These are phyloP conservation scores for Colletotrichum musicola DNA, from an alignment of 2,329 filamentous ascomycete species.

Conservation along the genomic window DNA sequence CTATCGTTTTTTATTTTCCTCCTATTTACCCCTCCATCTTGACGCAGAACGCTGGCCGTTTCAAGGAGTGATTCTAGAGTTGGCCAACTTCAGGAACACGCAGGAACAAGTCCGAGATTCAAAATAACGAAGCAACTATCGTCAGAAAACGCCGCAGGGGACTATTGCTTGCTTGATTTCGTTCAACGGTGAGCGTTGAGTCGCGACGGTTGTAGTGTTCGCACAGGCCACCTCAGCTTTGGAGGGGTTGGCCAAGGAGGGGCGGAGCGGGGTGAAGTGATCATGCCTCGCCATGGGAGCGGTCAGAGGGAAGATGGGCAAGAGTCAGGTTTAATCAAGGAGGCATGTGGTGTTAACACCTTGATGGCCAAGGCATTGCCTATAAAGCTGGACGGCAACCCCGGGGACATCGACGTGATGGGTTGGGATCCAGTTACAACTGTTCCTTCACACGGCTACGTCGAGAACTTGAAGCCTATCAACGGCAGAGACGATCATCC, in stretches of 20 bases:
- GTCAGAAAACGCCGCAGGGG: too few relatives aligned
- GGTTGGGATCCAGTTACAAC: too few relatives aligned
- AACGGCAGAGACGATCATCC: too few relatives aligned
- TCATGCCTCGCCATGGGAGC: constrained; percentile 28
- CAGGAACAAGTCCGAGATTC: too few relatives aligned
- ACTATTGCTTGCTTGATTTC: not conserved
- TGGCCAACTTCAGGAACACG: too few relatives aligned
- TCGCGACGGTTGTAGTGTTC: constrained; percentile 22
- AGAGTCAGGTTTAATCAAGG: not conserved
- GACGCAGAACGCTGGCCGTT: not conserved
- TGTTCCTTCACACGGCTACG: not conserved
- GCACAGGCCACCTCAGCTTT: constrained; percentile 12
- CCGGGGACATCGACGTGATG: too few relatives aligned
- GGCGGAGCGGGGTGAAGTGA: constrained; percentile 27
- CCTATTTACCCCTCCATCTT: not conserved
- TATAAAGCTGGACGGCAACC: constrained; percentile 3
- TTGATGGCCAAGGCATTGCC: constrained; percentile 18
- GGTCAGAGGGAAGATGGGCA: constrained; percentile 19
- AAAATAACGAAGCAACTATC: too few relatives aligned
- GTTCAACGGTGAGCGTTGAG: constrained; percentile 23
- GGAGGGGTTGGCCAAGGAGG: constrained; percentile 31
- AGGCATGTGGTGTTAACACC: constrained; percentile 1
- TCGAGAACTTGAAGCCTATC: too few relatives aligned
- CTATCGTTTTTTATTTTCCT: not conserved
- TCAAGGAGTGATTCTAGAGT: not conserved